phyloP scores from a whole-genome alignment of 108 stramenopile genomes.

The Skeletonema marinoi region DNA sequence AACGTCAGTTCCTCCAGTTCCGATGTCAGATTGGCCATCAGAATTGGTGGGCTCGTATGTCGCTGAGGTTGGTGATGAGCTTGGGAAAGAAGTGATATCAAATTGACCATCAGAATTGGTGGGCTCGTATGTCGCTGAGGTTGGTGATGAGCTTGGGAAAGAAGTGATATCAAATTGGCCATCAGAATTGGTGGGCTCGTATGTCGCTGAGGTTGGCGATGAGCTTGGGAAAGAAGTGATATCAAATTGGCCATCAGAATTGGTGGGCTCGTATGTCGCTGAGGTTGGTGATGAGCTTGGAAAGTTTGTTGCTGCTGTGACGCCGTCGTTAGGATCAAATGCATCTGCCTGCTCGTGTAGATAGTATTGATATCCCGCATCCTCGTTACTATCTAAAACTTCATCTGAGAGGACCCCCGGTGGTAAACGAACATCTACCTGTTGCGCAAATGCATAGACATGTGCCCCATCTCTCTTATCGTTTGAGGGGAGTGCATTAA shows the following conservation, averaged over 20 bases:
- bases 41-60: background rate
- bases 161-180: background rate
- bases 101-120: background rate
- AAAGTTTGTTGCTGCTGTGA: slow-evolving; percentile 10
- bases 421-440: slow-evolving; percentile 45
- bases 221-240: background rate
- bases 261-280: background rate
- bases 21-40: background rate
- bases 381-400: background rate
- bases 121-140: background rate
- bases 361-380: slow-evolving; percentile 4
- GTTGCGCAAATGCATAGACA: slow-evolving; percentile 49
- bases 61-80: background rate
- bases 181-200: background rate
- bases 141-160: background rate
- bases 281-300: background rate
- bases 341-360: slow-evolving; percentile 12
- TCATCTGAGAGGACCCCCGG: slow-evolving; percentile 12
- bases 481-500: slow-evolving; percentile 14
- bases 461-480: slow-evolving; percentile 17
- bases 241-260: background rate
- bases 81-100: background rate
- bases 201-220: background rate
- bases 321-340: background rate
- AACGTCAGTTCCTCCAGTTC: background rate